Evolutionary conservation across 2,329 filamentous ascomycete species (phyloP), one percentile per base, ranked within the genome.

Genomic region (Talaromyces sp.): DNA sequence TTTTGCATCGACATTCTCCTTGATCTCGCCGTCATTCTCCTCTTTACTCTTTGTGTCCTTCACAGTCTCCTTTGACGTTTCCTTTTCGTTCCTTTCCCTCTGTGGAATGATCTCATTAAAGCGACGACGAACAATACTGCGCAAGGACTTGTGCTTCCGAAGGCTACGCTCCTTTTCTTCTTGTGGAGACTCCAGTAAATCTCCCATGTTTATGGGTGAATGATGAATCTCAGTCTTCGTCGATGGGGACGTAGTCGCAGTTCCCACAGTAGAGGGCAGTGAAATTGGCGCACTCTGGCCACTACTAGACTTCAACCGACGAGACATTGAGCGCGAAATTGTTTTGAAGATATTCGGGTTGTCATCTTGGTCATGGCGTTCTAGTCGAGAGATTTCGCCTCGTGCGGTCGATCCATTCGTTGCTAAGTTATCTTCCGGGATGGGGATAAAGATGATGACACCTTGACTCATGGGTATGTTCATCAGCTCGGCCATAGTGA

Each of bases 381-480:
- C 78, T 55, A 82, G 63, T 29, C 84, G 82, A 48, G 88, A 83
- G 41, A 90, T 84, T 62, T 89, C 85, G 11, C 85, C 84, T 16
- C 84, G 78, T 14, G 89, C 76, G 0, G 90, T 96, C 58, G 78
- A 85, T 10, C 89, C 87, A 48, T 86, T 86, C 47, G 80, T 86
- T 0, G 88, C 90, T 14, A 90, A 73, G 57, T 88, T 87, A 51
- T 90, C 87, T 63, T 93, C 89, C 0, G 81, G 70, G 4, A 90
- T 82, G 1, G 87, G 76, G 6, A 85, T 73, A 64, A 93, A 96
- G 30, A 86, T 85, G 51, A 96, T 74, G 30, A 91, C 80, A 1
- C 91, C 91, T 35, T 90, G 82, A 1, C 83, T 77, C 0, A 86
- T 71, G 0, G 79, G 65, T 2, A 96, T 89, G 2, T 83, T 82